Conservation (phyloP, 2,329 filamentous ascomycete species). For the Aspergillus chevalieri region DNA sequence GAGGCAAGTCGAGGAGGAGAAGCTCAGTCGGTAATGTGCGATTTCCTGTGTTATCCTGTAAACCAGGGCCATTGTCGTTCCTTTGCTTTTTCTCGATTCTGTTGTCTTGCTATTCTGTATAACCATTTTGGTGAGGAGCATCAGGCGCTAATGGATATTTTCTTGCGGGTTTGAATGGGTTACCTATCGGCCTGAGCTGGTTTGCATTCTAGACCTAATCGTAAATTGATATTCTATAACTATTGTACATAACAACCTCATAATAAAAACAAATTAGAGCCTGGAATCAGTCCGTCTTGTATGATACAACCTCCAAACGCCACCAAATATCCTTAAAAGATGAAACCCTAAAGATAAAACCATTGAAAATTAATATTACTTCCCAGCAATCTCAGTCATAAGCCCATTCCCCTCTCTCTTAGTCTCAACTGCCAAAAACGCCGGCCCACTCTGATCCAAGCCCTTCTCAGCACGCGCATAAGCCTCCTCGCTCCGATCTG, state of each 20-base stretch:
- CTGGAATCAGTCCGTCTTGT: too few relatives aligned
- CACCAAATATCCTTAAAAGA: constrained; percentile 4
- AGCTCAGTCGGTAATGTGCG: constrained; percentile 43
- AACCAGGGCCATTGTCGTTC: constrained; percentile 1
- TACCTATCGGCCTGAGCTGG: constrained; percentile 1
- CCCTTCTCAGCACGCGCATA: constrained; percentile 72
- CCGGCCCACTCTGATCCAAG: constrained; percentile 50
- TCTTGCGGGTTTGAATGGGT: constrained; percentile 5
- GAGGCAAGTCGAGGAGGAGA: constrained; percentile 82
- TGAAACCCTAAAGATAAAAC: constrained; percentile 2
- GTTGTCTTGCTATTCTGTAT: constrained; percentile 17
- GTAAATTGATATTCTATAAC: constrained; percentile 4
- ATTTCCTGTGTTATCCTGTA: constrained; percentile 1
- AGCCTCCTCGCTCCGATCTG: constrained; percentile 65
- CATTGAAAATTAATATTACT: constrained; percentile 6
- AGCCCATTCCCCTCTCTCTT: constrained; percentile 44
- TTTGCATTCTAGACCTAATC: constrained; percentile 1
- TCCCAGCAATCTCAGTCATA: constrained; percentile 22
- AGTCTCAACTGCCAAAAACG: constrained; percentile 78
- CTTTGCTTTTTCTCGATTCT: constrained; percentile 8
- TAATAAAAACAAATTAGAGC: too few relatives aligned
- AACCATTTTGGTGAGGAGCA: constrained; percentile 30
- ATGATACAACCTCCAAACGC: background rate
- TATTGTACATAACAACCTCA: constrained; percentile 8
- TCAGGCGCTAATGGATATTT: constrained; percentile 25